phyloP scores from a whole-genome alignment of 768 basidiomycete species.

The Boletales sp. region DNA sequence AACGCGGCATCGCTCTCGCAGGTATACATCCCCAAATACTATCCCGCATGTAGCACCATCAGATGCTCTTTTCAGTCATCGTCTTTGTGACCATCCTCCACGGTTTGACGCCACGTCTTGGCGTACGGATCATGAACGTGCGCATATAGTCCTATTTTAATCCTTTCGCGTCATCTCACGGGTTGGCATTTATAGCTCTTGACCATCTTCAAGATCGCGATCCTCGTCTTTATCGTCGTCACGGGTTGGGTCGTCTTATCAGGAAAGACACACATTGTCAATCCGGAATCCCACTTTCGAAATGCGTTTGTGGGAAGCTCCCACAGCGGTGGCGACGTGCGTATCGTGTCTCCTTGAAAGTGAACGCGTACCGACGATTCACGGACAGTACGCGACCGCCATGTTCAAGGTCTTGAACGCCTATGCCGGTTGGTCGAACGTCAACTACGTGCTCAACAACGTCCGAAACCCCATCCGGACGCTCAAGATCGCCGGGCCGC shows the following conservation, averaged over 20 bases:
- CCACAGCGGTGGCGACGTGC: slow-evolving; percentile 46
- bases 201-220: slow-evolving; percentile 52
- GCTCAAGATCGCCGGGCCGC: slow-evolving; percentile 58
- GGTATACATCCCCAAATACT: slow-evolving; percentile 28
- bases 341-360: not conserved
- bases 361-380: not conserved
- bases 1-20: slow-evolving; percentile 57
- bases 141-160: slow-evolving; percentile 3
- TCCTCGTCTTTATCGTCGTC: slow-evolving; percentile 53
- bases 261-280: slow-evolving; percentile 49
- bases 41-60: not conserved
- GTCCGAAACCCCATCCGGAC: slow-evolving; percentile 58
- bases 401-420: slow-evolving; percentile 55
- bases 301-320: slow-evolving; percentile 56
- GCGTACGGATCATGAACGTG: slow-evolving; percentile 52
- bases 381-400: slow-evolving; percentile 53
- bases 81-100: slow-evolving; percentile 47
- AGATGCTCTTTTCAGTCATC: slow-evolving; percentile 36
- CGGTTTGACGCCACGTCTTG: slow-evolving; percentile 46
- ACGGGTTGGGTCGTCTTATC: slow-evolving; percentile 61
- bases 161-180: slow-evolving; percentile 9
- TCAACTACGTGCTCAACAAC: slow-evolving; percentile 59
- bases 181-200: slow-evolving; percentile 28
- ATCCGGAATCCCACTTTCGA: slow-evolving; percentile 56
- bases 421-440: slow-evolving; percentile 52